Base-by-base conservation (phyloP, 345 rosid genomes). In the Pugionium dolabratum region DNA sequence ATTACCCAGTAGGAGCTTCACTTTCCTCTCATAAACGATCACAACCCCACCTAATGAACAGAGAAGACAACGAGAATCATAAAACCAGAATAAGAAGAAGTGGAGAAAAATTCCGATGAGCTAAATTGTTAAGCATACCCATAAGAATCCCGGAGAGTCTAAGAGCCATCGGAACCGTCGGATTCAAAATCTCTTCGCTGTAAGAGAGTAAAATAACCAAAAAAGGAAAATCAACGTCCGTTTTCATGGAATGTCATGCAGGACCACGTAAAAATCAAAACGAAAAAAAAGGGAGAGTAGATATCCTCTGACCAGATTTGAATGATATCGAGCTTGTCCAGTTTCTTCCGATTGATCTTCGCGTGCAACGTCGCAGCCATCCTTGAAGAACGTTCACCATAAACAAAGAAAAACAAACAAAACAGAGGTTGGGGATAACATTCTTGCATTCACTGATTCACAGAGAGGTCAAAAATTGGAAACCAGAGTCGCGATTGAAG, bases 101-200 rank as follows among this genome's bases (percentile, higher is more conserved):
- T 25, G 2, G 3, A 52, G 5, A 25, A 9, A 29, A 50, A 7
- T 5, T 30, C 28, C 49, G 31, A 68, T 31, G 8, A 74, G 30
- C 32, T 7, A 40, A 46, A 2, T 2, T 44, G 34, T 44, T 54
- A 27, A 52, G 7, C 31, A 51, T 77, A 86, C 97, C 99, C 97
- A 94, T 90, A 25, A 94, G 85, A 73, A 94, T 90, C 58, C 96
- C 87, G 4, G 97, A 85, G 55, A 94, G 95, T 53, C 97, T 78
- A 30, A 90, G 90, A 65, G 97, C 97, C 94, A 90, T 85, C 0
- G 97, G 99, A 67, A 88, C 85, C 1, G 92, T 82, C 0, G 99
- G 96, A 64, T 94, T 86, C 75, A 90, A 66, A 63, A 94, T 94
- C 77, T 94, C 95, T 72, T 93, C 99, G 34, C 97, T 90, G 85